Evolutionary conservation across 2,329 filamentous ascomycete genomes (phyloP).

Genomic region (Xenosphaeropsis pyriputrescens): DNA sequence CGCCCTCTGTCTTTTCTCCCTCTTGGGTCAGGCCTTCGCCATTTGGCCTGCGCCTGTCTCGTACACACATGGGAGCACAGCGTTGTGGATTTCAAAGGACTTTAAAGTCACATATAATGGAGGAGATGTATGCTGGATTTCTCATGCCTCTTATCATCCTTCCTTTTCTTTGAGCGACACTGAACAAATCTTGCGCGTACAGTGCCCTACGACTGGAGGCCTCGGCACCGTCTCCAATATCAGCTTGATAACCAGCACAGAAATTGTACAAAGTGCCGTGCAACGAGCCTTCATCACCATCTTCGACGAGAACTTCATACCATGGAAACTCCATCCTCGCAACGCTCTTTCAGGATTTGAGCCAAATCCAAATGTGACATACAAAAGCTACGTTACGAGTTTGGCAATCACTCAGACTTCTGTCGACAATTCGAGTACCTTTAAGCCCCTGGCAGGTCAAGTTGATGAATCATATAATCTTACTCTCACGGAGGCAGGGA

Average conservation of each 20-base stretch:
- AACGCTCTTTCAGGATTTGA: constrained; percentile 44
- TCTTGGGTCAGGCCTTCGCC: constrained; percentile 19
- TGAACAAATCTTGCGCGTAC: constrained; percentile 11
- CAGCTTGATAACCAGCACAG: constrained; percentile 22
- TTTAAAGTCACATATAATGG: constrained; percentile 44
- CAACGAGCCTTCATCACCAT: constrained; percentile 47
- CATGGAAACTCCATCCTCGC: constrained; percentile 62
- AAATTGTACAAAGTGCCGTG: constrained; percentile 39
- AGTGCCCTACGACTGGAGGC: constrained; percentile 3
- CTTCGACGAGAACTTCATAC: constrained; percentile 54
- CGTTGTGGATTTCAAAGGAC: constrained; percentile 36
- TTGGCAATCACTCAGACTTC: constrained; percentile 47
- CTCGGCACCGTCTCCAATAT: not conserved
- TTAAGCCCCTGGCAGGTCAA: constrained; percentile 44
- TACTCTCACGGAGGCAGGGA: constrained; percentile 38
- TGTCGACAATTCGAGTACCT: constrained; percentile 34
- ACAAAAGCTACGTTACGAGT: constrained; percentile 36
- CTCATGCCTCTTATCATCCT: constrained; percentile 13
- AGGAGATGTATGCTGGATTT: constrained; percentile 33
- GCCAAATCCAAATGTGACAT: constrained; percentile 29
- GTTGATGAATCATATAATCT: constrained; percentile 68
- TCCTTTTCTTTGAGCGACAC: constrained; percentile 8
- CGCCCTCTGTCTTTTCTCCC: constrained; percentile 7
- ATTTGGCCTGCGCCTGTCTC: constrained; percentile 42
- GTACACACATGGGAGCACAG: constrained; percentile 33